phyloP scores from a whole-genome alignment of 345 rosid genomes.

The Laguncularia racemosa region DNA sequence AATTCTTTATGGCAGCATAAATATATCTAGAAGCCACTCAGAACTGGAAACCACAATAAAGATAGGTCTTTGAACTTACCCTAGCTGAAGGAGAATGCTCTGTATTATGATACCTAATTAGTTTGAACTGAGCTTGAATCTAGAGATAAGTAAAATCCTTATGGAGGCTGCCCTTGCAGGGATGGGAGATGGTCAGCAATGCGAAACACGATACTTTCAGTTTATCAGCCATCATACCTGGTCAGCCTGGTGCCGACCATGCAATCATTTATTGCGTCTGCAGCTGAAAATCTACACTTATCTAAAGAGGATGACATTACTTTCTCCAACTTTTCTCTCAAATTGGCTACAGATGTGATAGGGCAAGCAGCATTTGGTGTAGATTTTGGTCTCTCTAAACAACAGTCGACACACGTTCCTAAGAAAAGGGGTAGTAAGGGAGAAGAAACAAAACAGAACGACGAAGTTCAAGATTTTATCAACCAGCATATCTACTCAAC shows the following conservation, averaged over 20 bases:
- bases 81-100: too few relatives aligned
- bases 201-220: slow-evolving; percentile 78
- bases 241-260: slow-evolving; percentile 71
- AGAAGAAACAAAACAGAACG: slow-evolving; percentile 5
- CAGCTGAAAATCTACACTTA: slow-evolving; percentile 43
- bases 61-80: too few relatives aligned
- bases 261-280: slow-evolving; percentile 58
- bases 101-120: too few relatives aligned
- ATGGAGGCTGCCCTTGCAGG: slow-evolving; percentile 22
- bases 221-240: slow-evolving; percentile 84
- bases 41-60: too few relatives aligned
- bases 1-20: background rate
- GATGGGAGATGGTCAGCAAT: slow-evolving; percentile 81
- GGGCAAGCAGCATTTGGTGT: slow-evolving; percentile 92
- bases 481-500: slow-evolving; percentile 88
- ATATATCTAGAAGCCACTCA: too few relatives aligned
- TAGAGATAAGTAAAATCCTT: too few relatives aligned
- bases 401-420: slow-evolving; percentile 17
- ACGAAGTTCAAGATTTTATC: slow-evolving; percentile 55
- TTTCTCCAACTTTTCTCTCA: slow-evolving; percentile 72
- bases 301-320: slow-evolving; percentile 30
- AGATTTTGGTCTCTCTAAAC: slow-evolving; percentile 58
- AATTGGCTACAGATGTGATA: slow-evolving; percentile 77
- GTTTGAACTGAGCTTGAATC: too few relatives aligned
- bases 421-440: slow-evolving; percentile 5